Conservation (phyloP, 352 stramenopile genomes). For the Peronospora belbahrii region DNA sequence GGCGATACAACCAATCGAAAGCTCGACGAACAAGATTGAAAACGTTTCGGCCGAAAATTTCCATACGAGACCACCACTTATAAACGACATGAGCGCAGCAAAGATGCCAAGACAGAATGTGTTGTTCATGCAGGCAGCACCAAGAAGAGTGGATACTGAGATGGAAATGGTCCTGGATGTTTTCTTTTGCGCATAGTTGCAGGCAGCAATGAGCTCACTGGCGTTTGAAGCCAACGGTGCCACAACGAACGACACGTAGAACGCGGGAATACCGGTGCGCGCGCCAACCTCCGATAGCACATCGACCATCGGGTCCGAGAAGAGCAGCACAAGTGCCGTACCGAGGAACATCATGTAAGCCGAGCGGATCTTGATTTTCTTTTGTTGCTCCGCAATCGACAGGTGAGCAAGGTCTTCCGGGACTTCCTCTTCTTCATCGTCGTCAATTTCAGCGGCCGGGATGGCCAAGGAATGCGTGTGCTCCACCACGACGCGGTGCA, state of each 20-base stretch:
- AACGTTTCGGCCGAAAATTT: slow-evolving; percentile 97
- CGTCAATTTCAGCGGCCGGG: slow-evolving; percentile 48
- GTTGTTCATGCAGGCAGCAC: slow-evolving; percentile 98
- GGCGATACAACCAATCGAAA: slow-evolving; percentile 78
- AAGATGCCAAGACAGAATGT: slow-evolving; percentile 99
- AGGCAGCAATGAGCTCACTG: slow-evolving; percentile 95
- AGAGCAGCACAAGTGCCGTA: slow-evolving; percentile 90
- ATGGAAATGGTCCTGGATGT: slow-evolving; percentile 97
- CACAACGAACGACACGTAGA: slow-evolving; percentile 98
- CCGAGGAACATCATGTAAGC: slow-evolving; percentile 92
- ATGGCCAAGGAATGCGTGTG: slow-evolving; percentile 39
- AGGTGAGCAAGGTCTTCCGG: slow-evolving; percentile 91
- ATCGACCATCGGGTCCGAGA: slow-evolving; percentile 98
- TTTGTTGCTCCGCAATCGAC: slow-evolving; percentile 92
- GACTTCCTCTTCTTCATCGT: slow-evolving; percentile 91
- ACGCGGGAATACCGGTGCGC: slow-evolving; percentile 87
- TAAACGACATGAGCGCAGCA: slow-evolving; percentile 94
- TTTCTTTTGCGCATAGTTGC: slow-evolving; percentile 97
- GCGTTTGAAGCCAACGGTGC: slow-evolving; percentile 97
- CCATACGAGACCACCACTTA: slow-evolving; percentile 89
- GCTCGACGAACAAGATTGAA: slow-evolving; percentile 93
- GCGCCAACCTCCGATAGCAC: slow-evolving; percentile 91
- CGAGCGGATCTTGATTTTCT: slow-evolving; percentile 91
- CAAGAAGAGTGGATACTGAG: slow-evolving; percentile 89
- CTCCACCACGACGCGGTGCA: slow-evolving; percentile 41